These are phyloP conservation scores for Capsicum chinense DNA, from an alignment of 257 asterid genomes.

Conservation along the genomic window DNA sequence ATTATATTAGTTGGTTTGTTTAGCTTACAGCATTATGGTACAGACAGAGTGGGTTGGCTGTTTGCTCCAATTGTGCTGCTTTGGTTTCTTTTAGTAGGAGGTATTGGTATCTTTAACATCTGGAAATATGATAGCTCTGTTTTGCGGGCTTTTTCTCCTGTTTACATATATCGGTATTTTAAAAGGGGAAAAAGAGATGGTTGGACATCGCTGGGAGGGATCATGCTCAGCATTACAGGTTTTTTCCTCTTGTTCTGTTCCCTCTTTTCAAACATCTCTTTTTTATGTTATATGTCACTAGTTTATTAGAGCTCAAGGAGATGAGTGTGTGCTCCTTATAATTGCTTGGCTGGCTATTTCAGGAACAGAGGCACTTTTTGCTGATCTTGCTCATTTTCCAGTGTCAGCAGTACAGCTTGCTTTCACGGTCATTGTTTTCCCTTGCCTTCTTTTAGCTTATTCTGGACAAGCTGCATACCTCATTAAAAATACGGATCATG, in stretches of 20 bases:
- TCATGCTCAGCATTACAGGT: slow-evolving; percentile 99
- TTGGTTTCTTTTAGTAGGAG: slow-evolving; percentile 94
- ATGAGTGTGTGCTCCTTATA: slow-evolving; percentile 11
- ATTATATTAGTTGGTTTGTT: slow-evolving; percentile 87
- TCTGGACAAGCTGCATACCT: slow-evolving; percentile 59
- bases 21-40: slow-evolving; percentile 96
- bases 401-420: slow-evolving; percentile 45
- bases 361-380: slow-evolving; percentile 45
- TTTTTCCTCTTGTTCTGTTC: neutral
- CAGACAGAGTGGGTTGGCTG: slow-evolving; percentile 96
- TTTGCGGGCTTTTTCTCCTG: slow-evolving; percentile 82
- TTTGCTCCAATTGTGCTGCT: slow-evolving; percentile 92
- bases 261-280: neutral
- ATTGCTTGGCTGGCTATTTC: slow-evolving; percentile 36
- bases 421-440: slow-evolving; percentile 48
- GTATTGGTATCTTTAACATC: slow-evolving; percentile 84
- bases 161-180: slow-evolving; percentile 76
- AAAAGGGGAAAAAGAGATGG: slow-evolving; percentile 60
- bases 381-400: slow-evolving; percentile 42
- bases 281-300: neutral
- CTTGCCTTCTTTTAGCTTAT: slow-evolving; percentile 50
- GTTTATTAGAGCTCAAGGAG: neutral
- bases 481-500: slow-evolving; percentile 50
- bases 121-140: slow-evolving; percentile 80
- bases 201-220: slow-evolving; percentile 96